phyloP scores from a whole-genome alignment of 2,329 filamentous ascomycete species.

The Nemania sp. region DNA sequence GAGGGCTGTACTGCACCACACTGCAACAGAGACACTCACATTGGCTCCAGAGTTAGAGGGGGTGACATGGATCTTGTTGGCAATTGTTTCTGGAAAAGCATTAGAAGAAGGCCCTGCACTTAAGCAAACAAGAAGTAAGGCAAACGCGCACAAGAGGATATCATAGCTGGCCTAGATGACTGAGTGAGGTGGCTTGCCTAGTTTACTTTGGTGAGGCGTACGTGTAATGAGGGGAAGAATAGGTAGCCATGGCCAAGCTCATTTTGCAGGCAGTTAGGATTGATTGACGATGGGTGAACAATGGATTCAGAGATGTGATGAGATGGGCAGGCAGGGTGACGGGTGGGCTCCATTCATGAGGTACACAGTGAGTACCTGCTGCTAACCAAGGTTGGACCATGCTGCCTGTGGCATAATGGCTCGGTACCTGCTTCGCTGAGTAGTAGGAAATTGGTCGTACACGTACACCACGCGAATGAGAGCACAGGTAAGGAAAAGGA shows the following conservation, averaged over 20 bases:
- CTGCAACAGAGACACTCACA: not conserved
- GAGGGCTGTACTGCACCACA: not conserved
- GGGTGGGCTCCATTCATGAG: constrained; percentile 3
- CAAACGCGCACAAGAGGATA: too few species aligned
- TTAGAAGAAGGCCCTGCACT: constrained; percentile 1
- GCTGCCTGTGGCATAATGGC: constrained; percentile 17
- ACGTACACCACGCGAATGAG: too few species aligned
- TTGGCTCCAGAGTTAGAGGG: too few species aligned
- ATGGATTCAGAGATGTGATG: constrained; percentile 8
- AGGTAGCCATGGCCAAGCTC: too few species aligned
- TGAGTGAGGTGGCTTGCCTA: too few species aligned
- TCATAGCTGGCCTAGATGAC: too few species aligned
- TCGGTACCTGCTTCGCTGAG: not conserved
- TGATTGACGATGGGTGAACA: constrained; percentile 2
- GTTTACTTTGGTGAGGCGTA: too few species aligned
- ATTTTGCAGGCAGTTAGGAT: too few species aligned
- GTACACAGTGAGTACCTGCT: constrained; percentile 2
- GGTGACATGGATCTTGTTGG: constrained; percentile 10
- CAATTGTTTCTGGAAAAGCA: constrained; percentile 17
- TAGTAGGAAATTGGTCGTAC: not conserved
- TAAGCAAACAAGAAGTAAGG: not conserved
- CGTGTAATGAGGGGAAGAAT: too few species aligned
- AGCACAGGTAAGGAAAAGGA: too few species aligned
- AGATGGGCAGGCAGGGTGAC: constrained; percentile 14
- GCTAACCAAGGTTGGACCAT: constrained; percentile 7